Base-by-base conservation (phyloP, 2,329 filamentous ascomycete species). In the Fusarium cicatricum region DNA sequence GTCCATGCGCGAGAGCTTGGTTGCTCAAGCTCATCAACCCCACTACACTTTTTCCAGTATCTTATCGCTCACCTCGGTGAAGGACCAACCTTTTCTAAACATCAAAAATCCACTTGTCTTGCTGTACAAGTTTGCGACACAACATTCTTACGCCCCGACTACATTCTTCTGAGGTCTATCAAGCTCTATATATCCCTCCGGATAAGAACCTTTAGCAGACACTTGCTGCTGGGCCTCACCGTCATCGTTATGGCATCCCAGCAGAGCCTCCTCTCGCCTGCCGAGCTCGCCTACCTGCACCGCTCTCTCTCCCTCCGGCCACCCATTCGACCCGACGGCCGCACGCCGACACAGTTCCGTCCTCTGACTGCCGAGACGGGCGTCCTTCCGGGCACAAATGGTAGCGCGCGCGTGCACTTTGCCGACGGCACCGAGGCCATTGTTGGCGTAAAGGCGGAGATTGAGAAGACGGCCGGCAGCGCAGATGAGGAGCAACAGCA, bases 201-300 rank as follows among this genome's bases (percentile, higher is more conserved):
- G 12, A 19, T 4, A 17, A 39, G 8, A 31, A 33, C 5, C 6
- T 29, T 4, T 11, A 11, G 19, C 11, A 14, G 10, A 46, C 2
- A 37, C 29, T 28, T 15, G 19, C 36, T 12, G 39, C 19, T 45
- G 56, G 38, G 31, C 9, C 14, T 16, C 28, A 39, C 17, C 33
- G 29, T 36, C 14, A 40, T 52, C 48, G 56, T n/a, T 23, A 90
- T 91, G 85, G 81, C 89, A 34, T 84, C 86, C 65, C 85, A 87
- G 70, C 85, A 86, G 77, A 85, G 87, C 70, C 88, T 92, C 67
- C 89, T 98, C 75, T 97, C 93, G 48, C 94, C 95, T 41, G 92
- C 95, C 70, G 95, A 99, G 80, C 90, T 99, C 70, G 92, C 93
- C 68, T 99, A 97, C 80, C 87, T 98, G 45, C 92, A 96, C 82